Conservation (phyloP, 2,329 filamentous ascomycete species). For the Colletotrichum sidae region DNA sequence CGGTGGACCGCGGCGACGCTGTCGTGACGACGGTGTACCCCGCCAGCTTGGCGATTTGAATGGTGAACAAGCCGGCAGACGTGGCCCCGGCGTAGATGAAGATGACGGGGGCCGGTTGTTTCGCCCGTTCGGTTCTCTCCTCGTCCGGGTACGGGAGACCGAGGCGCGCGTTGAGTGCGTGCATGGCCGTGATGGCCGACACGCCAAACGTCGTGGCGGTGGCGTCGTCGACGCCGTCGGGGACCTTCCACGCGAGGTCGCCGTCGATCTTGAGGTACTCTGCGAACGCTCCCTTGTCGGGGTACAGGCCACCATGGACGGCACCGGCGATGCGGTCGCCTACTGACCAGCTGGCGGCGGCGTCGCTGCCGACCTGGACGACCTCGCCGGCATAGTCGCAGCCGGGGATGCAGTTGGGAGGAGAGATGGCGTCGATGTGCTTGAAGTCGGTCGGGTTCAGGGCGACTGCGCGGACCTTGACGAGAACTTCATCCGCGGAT, state of each 20-base stretch:
- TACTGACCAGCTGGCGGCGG: constrained; percentile 6
- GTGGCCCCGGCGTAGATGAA: constrained; percentile 44
- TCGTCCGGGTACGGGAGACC: constrained; percentile 39
- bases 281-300: constrained; percentile 44
- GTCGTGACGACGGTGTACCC: constrained; percentile 28
- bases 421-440: constrained; percentile 44
- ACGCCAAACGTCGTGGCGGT: constrained; percentile 46
- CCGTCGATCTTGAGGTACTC: constrained; percentile 40
- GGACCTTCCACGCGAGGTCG: constrained; percentile 43
- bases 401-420: constrained; percentile 43
- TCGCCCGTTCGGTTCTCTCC: not conserved
- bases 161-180: constrained; percentile 41
- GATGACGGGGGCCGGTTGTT: constrained; percentile 27
- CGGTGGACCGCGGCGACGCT: constrained; percentile 46
- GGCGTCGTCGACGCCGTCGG: constrained; percentile 39
- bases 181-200: constrained; percentile 42
- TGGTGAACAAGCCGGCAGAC: constrained; percentile 28
- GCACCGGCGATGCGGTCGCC: constrained; percentile 45
- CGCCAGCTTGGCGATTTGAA: constrained; percentile 23
- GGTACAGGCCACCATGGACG: constrained; percentile 42
- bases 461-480: constrained; percentile 45
- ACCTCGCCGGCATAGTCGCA: constrained; percentile 48
- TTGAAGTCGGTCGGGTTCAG: constrained; percentile 50
- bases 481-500: constrained; percentile 40
- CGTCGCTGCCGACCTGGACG: constrained; percentile 43